Evolutionary conservation across 2,329 filamentous ascomycete genomes (phyloP).

Genomic region (Orbilia ellipsospora): DNA sequence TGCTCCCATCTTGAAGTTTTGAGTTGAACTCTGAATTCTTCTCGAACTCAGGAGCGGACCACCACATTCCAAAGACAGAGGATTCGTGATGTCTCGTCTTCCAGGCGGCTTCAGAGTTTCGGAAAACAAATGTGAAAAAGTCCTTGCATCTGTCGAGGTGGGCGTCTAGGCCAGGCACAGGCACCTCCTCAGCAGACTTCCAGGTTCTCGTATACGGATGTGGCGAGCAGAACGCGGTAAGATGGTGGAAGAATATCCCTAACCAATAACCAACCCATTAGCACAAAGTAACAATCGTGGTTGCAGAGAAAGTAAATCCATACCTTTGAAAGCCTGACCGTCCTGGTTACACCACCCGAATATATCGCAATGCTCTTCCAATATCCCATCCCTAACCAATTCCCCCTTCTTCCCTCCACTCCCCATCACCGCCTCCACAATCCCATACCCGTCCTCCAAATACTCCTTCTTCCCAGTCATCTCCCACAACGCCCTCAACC

Average conservation of each 20-base stretch:
- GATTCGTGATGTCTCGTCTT: slow-evolving; percentile 74
- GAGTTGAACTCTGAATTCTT: slow-evolving; percentile 62
- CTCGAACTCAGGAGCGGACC: slow-evolving; percentile 70
- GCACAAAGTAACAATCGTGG: not conserved
- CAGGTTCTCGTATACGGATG: slow-evolving; percentile 59
- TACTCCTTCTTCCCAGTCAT: slow-evolving; percentile 78
- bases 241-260: slow-evolving; percentile 91
- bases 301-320: not conserved
- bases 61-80: slow-evolving; percentile 83
- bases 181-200: slow-evolving; percentile 58
- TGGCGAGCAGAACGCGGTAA: slow-evolving; percentile 76
- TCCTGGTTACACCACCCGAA: slow-evolving; percentile 81
- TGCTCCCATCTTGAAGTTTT: slow-evolving; percentile 34
- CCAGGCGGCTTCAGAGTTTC: slow-evolving; percentile 80
- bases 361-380: slow-evolving; percentile 87
- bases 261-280: not conserved
- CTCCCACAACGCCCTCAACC: slow-evolving; percentile 81
- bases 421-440: slow-evolving; percentile 68
- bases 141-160: slow-evolving; percentile 73
- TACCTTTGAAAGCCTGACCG: slow-evolving; percentile 82
- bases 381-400: slow-evolving; percentile 72
- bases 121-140: slow-evolving; percentile 79
- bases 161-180: slow-evolving; percentile 64
- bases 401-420: slow-evolving; percentile 55
- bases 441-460: slow-evolving; percentile 80